Evolutionary conservation across 208 protist species (phyloP).

Genomic region (Wallacemonas collosoma): DNA sequence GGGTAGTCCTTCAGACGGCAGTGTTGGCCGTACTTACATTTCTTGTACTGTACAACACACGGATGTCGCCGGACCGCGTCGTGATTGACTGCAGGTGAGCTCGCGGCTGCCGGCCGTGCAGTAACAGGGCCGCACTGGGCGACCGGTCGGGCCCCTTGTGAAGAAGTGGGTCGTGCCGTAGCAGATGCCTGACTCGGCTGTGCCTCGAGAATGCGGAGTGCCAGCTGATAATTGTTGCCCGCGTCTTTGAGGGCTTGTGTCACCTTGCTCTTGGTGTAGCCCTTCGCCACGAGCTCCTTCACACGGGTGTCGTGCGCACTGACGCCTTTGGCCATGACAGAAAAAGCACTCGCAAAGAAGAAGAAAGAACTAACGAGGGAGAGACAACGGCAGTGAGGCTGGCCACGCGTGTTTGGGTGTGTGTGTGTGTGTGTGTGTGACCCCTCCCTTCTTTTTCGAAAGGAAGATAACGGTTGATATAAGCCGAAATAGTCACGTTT

Average conservation of each 20-base stretch:
- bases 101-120: neutral
- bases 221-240: slow-evolving; percentile 48
- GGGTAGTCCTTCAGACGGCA: slow-evolving; percentile 67
- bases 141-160: neutral
- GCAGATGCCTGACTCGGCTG: slow-evolving; percentile 21
- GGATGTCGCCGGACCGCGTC: slow-evolving; percentile 42
- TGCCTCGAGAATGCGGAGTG: slow-evolving; percentile 48
- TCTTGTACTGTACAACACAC: slow-evolving; percentile 78
- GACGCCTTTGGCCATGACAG: slow-evolving; percentile 13
- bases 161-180: neutral
- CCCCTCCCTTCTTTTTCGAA: too few relatives aligned
- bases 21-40: slow-evolving; percentile 56
- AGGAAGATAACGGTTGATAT: too few relatives aligned
- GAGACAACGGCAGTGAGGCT: neutral
- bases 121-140: neutral
- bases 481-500: too few relatives aligned
- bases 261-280: slow-evolving; percentile 65
- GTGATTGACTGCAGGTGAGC: neutral
- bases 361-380: too few relatives aligned
- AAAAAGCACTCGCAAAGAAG: slow-evolving; percentile 9
- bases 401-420: neutral
- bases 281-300: slow-evolving; percentile 37
- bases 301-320: slow-evolving; percentile 4
- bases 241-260: slow-evolving; percentile 67
- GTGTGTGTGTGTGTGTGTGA: neutral